Percentiles rank a stretch among this genome's conserved stretches.
Conservation (phyloP, 306 rosid species). For the Prunus davidiana region DNA sequence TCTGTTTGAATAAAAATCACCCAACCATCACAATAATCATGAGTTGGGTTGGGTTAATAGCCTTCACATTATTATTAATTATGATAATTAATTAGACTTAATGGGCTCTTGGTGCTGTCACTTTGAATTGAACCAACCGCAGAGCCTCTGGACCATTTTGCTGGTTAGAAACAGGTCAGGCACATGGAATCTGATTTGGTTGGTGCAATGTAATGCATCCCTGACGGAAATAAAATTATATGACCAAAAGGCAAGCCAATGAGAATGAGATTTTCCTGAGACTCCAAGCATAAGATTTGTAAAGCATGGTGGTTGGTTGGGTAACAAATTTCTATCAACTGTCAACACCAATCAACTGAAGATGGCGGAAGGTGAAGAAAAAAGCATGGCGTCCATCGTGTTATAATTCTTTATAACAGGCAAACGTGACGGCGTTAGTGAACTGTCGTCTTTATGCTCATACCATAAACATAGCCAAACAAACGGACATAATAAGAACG, state of each 20-base stretch:
- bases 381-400: no score
- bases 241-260: background rate
- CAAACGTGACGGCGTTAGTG: no score
- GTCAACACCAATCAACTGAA: conserved; percentile 16
- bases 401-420: background rate
- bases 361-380: background rate
- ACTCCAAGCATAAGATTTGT: background rate
- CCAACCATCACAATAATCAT: background rate
- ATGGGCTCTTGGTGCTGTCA: conserved; percentile 3
- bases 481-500: background rate
- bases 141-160: background rate
- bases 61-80: background rate
- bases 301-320: conserved; percentile 17
- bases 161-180: background rate
- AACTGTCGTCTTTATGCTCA: background rate
- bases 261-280: background rate
- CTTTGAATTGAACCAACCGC: background rate
- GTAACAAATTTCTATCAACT: conserved; percentile 16
- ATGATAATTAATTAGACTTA: background rate
- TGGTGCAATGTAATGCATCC: background rate
- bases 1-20: background rate
- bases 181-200: conserved; percentile 9
- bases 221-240: background rate
- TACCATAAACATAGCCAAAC: background rate
- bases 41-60: conserved; percentile 9